Conservation (phyloP, 805 yeast species). For the Cyberlindnera euphorbiiphila region DNA sequence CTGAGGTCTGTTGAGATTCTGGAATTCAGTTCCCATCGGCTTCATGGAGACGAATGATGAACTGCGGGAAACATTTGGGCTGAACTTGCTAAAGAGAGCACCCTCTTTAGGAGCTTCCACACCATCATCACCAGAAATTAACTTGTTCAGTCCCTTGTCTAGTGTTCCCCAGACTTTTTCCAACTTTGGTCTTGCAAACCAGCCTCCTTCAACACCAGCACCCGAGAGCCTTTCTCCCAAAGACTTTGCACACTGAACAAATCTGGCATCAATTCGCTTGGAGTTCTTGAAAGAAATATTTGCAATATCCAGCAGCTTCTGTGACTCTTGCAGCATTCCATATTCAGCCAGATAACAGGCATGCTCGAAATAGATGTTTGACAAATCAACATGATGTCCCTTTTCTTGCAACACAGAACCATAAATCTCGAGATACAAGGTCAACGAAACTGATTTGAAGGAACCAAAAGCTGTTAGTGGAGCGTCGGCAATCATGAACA, state of each 20-base stretch:
- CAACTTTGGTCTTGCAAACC: slow-evolving; percentile 76
- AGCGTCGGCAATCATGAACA: slow-evolving; percentile 44
- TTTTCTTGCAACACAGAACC: slow-evolving; percentile 20
- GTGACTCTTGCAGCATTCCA: slow-evolving; percentile 56
- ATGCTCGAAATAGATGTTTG: slow-evolving; percentile 60
- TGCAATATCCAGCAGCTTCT: slow-evolving; percentile 56
- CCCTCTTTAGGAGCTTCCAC: slow-evolving; percentile 33
- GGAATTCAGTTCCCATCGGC: slow-evolving; percentile 7
- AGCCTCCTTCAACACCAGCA: slow-evolving; percentile 47
- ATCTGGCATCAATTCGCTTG: slow-evolving; percentile 33
- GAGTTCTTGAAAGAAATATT: slow-evolving; percentile 36
- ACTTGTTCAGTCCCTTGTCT: slow-evolving; percentile 72
- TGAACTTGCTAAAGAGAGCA: slow-evolving; percentile 67
- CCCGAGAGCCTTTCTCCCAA: slow-evolving; percentile 47
- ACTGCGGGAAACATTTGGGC: slow-evolving; percentile 63
- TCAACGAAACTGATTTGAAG: slow-evolving; percentile 22
- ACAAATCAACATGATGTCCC: slow-evolving; percentile 39
- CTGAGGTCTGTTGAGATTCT: slow-evolving; percentile 8
- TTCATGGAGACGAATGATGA: slow-evolving; percentile 28
- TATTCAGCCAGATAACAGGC: slow-evolving; percentile 67
- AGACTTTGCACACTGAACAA: slow-evolving; percentile 33
- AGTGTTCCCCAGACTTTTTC: slow-evolving; percentile 87
- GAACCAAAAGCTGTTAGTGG: slow-evolving; percentile 34
- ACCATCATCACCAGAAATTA: slow-evolving; percentile 81
- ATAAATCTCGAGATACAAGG: slow-evolving; percentile 31